Conservation (phyloP, 2,329 filamentous ascomycete genomes). For the Magnaporthiopsis incrustans region DNA sequence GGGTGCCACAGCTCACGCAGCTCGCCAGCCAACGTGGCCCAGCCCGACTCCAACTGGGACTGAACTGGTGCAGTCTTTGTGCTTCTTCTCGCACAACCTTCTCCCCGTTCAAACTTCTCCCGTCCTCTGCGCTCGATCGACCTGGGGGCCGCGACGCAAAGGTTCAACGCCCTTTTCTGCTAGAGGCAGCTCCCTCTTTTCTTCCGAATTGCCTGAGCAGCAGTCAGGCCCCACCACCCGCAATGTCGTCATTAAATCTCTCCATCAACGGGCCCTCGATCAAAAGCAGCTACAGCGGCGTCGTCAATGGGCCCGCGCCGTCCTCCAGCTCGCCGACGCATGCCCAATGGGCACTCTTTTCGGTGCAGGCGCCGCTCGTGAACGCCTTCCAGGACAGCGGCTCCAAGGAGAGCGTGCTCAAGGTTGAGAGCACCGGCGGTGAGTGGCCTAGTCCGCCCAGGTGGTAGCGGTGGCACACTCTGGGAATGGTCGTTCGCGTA, state of each 20-base stretch:
- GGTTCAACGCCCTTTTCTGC: neutral
- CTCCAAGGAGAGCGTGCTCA: constrained; percentile 87
- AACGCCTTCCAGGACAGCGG: constrained; percentile 86
- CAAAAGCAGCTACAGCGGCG: constrained; percentile 64
- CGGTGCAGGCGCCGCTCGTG: constrained; percentile 82
- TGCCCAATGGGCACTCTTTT: constrained; percentile 89
- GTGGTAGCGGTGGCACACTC: neutral
- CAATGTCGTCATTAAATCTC: constrained; percentile 73
- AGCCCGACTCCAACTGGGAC: neutral
- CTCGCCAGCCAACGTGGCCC: neutral
- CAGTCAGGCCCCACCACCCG: constrained; percentile 1
- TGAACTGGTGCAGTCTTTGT: neutral
- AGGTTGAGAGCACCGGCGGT: constrained; percentile 90
- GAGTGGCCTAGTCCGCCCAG: neutral
- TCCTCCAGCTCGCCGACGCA: constrained; percentile 66
- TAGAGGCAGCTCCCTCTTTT: neutral
- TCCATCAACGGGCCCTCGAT: constrained; percentile 77
- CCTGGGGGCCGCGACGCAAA: neutral
- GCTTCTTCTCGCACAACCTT: neutral
- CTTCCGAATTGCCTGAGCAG: neutral
- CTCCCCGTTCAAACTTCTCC: neutral
- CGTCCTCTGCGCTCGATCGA: neutral
- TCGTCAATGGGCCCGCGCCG: constrained; percentile 43
- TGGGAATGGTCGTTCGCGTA: neutral
- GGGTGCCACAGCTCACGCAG: neutral